Percentiles rank a stretch among this genome's conserved stretches.
These are phyloP conservation scores for Luvunga scandens DNA, from an alignment of 345 rosid genomes.

Conservation along the genomic window DNA sequence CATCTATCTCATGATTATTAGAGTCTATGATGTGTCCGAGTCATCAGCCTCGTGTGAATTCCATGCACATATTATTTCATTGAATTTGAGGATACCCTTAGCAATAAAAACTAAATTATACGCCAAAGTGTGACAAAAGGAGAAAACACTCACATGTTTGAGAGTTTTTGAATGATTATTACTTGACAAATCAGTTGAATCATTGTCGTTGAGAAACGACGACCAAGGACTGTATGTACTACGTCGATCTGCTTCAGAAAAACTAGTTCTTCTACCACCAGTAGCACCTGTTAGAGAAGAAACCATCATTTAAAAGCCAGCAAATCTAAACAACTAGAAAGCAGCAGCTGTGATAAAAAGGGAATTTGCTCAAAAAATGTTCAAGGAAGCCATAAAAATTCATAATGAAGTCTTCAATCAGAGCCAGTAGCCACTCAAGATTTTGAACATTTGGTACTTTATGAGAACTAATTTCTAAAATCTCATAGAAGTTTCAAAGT, in stretches of 20 bases:
- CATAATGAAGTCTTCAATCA: background rate
- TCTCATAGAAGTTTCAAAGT: background rate
- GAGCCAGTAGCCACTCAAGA: background rate
- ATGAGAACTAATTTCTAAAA: background rate
- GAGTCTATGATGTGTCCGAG: background rate
- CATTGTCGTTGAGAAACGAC: constrained; percentile 17
- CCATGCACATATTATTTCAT: constrained; percentile 3
- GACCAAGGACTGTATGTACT: constrained; percentile 35
- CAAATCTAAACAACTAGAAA: background rate
- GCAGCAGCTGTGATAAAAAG: background rate
- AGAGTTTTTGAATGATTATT: constrained; percentile 22
- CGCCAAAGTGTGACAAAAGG: background rate
- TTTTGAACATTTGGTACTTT: background rate
- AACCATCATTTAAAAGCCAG: background rate
- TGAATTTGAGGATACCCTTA: background rate
- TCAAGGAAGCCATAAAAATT: background rate
- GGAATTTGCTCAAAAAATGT: background rate
- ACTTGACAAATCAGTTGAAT: constrained; percentile 21
- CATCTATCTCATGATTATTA: background rate
- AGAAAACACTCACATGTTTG: constrained; percentile 33
- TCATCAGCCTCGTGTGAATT: background rate
- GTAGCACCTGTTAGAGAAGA: constrained; percentile 25
- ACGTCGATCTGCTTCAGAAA: constrained; percentile 36
- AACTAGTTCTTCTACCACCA: constrained; percentile 19
- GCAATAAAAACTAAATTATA: background rate